These are phyloP conservation scores for Auriscalpium microsporum DNA, from an alignment of 768 basidiomycete genomes.

Conservation along the genomic window DNA sequence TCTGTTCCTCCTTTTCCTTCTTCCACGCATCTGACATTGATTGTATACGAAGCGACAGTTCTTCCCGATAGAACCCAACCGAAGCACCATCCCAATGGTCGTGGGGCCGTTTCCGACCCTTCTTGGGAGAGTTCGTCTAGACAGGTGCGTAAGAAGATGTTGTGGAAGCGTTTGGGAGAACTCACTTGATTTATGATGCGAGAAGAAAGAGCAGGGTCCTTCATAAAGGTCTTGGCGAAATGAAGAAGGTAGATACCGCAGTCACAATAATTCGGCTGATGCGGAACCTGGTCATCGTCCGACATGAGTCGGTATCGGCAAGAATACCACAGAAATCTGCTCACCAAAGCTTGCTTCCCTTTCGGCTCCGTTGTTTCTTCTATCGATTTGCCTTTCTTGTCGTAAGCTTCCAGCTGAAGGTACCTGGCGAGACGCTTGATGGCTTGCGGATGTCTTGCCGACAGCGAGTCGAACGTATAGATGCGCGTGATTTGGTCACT, in stretches of 20 bases:
- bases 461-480: constrained; percentile 87
- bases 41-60: constrained; percentile 4
- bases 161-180: constrained; percentile 21
- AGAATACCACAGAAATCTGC: constrained; percentile 9
- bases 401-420: constrained; percentile 66
- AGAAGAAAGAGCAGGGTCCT: constrained; percentile 44
- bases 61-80: constrained; percentile 4
- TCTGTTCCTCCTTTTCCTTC: constrained; percentile 3
- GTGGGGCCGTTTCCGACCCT: constrained; percentile 1
- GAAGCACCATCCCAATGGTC: constrained; percentile 12
- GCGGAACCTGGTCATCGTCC: constrained; percentile 54
- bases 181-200: constrained; percentile 33
- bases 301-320: background rate
- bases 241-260: constrained; percentile 92
- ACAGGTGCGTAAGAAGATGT: background rate
- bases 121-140: background rate
- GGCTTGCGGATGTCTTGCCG: constrained; percentile 59
- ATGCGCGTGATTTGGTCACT: constrained; percentile 40
- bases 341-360: constrained; percentile 46
- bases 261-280: constrained; percentile 84
- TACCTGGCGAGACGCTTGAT: constrained; percentile 55
- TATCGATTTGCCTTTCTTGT: constrained; percentile 37
- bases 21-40: constrained; percentile 13
- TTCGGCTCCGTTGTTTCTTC: constrained; percentile 30
- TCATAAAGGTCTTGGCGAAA: constrained; percentile 72